These are phyloP conservation scores for Ceratocystiopsis sp. DNA, from an alignment of 2,329 filamentous ascomycete genomes.

Conservation along the genomic window DNA sequence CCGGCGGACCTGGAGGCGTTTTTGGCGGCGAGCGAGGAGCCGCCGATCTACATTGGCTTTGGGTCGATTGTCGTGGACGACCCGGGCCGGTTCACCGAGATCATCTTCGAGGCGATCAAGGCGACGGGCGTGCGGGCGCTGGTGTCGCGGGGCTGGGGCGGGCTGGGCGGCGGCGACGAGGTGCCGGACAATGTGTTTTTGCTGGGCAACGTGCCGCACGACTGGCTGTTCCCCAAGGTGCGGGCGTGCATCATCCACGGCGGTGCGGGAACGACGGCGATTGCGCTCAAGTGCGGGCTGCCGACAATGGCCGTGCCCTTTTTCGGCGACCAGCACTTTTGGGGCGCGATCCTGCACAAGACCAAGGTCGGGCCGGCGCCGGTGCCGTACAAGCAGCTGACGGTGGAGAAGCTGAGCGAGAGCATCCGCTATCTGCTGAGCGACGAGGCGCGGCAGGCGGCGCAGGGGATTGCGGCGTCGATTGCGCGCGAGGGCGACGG, in stretches of 20 bases:
- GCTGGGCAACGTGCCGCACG: constrained; percentile 58
- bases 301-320: constrained; percentile 66
- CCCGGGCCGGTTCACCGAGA: constrained; percentile 46
- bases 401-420: constrained; percentile 46
- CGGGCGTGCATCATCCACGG: constrained; percentile 56
- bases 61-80: constrained; percentile 63
- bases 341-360: constrained; percentile 51
- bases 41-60: constrained; percentile 59
- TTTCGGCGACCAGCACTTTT: constrained; percentile 67
- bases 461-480: constrained; percentile 38
- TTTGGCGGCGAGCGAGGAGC: constrained; percentile 35
- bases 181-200: constrained; percentile 50
- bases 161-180: constrained; percentile 35
- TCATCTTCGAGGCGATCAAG: constrained; percentile 54
- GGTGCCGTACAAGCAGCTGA: constrained; percentile 51
- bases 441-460: constrained; percentile 39
- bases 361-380: constrained; percentile 48
- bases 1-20: constrained; percentile 38
- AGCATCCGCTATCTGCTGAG: constrained; percentile 53
- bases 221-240: constrained; percentile 58
- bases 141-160: constrained; percentile 63
- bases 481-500: constrained; percentile 51
- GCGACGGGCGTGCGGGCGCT: constrained; percentile 51
- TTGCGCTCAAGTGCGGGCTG: constrained; percentile 51
- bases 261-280: constrained; percentile 62